phyloP scores from a whole-genome alignment of 2,329 filamentous ascomycete genomes.

The Lecanoromycetidae sp. region DNA sequence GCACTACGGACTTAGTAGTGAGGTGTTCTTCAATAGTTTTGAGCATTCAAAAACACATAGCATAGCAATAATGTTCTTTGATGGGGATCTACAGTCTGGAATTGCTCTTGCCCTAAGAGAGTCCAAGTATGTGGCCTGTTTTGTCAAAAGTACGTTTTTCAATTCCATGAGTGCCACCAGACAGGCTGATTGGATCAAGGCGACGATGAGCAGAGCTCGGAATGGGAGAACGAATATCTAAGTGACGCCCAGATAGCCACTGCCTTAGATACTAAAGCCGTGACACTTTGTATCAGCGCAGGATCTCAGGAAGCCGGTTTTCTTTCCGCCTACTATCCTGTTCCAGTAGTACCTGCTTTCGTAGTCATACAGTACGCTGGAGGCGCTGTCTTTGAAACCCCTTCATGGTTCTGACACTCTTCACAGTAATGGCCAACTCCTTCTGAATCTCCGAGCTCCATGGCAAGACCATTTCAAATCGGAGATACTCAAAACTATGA shows the following conservation, averaged over 20 bases:
- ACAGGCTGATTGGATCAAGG: slow-evolving; percentile 40
- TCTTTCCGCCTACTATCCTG: slow-evolving; percentile 67
- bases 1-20: no score
- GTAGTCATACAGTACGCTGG: slow-evolving; percentile 58
- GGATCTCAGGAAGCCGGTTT: slow-evolving; percentile 73
- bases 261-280: slow-evolving; percentile 48
- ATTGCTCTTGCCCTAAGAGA: slow-evolving; percentile 64
- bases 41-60: no score
- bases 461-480: slow-evolving; percentile 8
- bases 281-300: slow-evolving; percentile 57
- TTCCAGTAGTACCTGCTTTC: slow-evolving; percentile 66
- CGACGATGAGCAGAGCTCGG: slow-evolving; percentile 52
- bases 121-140: slow-evolving; percentile 69
- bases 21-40: no score
- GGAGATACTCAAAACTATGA: slow-evolving; percentile 5
- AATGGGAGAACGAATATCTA: slow-evolving; percentile 62
- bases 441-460: slow-evolving; percentile 17
- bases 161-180: not conserved
- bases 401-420: not conserved
- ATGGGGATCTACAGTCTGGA: slow-evolving; percentile 67
- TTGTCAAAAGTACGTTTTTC: slow-evolving; percentile 55
- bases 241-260: slow-evolving; percentile 39
- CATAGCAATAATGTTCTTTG: slow-evolving; percentile 58
- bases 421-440: slow-evolving; percentile 18
- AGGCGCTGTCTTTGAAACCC: no score